Evolutionary conservation across 2,329 filamentous ascomycete genomes (phyloP).

Genomic region (Phyllosticta citribraziliensis): DNA sequence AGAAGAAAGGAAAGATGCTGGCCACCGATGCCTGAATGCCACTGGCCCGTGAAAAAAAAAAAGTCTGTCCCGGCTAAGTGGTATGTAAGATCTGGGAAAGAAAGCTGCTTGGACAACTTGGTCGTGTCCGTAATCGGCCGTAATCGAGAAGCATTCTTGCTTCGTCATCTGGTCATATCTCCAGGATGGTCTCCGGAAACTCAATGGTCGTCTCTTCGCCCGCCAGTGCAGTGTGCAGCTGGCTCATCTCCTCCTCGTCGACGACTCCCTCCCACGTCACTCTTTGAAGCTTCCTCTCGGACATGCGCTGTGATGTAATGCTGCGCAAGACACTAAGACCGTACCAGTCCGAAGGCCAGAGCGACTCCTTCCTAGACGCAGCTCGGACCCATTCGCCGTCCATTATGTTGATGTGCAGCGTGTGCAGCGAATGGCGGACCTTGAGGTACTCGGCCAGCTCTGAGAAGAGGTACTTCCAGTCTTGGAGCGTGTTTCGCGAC

Average conservation of each 20-base stretch:
- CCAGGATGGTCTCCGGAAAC: not conserved
- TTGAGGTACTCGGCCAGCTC: not conserved
- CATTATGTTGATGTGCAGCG: slow-evolving; percentile 1
- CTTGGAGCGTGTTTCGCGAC: not conserved
- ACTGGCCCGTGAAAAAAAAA: too few species aligned
- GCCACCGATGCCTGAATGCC: too few species aligned
- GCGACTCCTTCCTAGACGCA: not conserved
- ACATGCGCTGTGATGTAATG: not conserved
- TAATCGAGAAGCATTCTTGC: too few species aligned
- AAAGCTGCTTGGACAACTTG: too few species aligned
- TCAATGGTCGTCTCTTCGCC: not conserved
- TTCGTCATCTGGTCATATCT: not conserved
- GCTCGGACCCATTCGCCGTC: not conserved
- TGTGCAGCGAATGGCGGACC: not conserved
- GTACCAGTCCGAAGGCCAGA: not conserved
- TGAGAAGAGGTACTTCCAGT: not conserved
- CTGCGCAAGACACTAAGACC: slow-evolving; percentile 1
- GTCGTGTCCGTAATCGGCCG: too few species aligned
- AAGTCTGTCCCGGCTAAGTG: too few species aligned
- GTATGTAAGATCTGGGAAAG: too few species aligned
- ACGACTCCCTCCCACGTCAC: not conserved
- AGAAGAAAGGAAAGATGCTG: too few species aligned
- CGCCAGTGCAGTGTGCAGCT: not conserved
- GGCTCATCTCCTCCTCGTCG: not conserved
- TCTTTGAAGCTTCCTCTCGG: not conserved